Evolutionary conservation across 108 stramenopile species (phyloP), one percentile per base, ranked within the genome.

Genomic region (Bacterosira constricta): DNA sequence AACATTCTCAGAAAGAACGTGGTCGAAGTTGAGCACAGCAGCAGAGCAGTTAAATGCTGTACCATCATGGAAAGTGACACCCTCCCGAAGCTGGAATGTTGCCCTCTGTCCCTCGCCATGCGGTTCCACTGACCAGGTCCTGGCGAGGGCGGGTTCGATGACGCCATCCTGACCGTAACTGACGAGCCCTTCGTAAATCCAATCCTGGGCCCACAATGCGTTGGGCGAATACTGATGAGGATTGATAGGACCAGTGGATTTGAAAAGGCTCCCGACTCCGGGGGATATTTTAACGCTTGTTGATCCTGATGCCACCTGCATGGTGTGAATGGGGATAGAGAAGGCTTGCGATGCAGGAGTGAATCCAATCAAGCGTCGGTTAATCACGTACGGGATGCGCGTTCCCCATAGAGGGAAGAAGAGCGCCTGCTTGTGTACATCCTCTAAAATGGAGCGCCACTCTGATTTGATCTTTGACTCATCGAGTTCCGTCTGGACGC

Each of bases 1-100:
- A 17, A 88, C 74, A 12, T 29, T 63, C 39, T 81, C 85, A 9
- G 81, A 77, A 4, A 90, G 23, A 10, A 86, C 80, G 72, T 90
- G 90, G 59, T 91, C 87, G 60, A 91, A 85, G 77, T 91, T 91
- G 64, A 88, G 80, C 69, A 77, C 83, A 56, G 83, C 87, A 7
- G 54, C 89, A 4, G 60, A 21, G 67, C 89, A 90, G 60, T 88
- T 77, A 45, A 56, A 90, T 31, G 29, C 66, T 12, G 64, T 76
- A 25, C 87, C 85, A 52, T 90, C 89, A 73, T 90, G 87, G 65
- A 90, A 90, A 23, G 32, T 79, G 64, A 88, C 87, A 26, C 60
- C 60, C 50, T 86, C 44, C 23, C 89, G 85, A 6, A 90, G 73
- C 39, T 58, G 35, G 76, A 90, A 90, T 30, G 73, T 86, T 38